A percentile compares a stretch with the other conserved stretches of the same genome.
Evolutionary conservation across 352 stramenopile species (phyloP).

Genomic region (Phytopythium helicoides): DNA sequence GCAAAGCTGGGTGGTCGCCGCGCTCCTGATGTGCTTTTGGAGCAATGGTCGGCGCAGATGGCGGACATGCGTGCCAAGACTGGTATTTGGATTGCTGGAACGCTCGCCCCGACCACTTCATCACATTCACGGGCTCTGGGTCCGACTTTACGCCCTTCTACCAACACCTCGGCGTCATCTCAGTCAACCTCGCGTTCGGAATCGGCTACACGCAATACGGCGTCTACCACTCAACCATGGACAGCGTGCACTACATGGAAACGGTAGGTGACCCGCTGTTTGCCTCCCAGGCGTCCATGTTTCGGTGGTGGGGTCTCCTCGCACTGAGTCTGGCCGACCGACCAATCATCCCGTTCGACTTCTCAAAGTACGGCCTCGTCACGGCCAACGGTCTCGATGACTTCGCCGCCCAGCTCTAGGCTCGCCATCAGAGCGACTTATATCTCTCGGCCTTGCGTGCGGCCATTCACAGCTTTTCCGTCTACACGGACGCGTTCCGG

Average conservation of each 20-base stretch:
- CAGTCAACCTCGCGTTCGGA: constrained; percentile 62
- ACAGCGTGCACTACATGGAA: constrained; percentile 57
- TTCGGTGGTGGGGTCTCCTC: constrained; percentile 41
- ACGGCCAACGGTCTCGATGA: constrained; percentile 32
- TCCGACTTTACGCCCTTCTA: constrained; percentile 82
- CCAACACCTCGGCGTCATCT: constrained; percentile 78
- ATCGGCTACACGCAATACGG: constrained; percentile 40
- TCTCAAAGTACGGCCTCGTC: constrained; percentile 17
- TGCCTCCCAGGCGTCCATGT: constrained; percentile 23
- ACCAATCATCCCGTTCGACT: constrained; percentile 16
- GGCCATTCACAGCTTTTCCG: constrained; percentile 26
- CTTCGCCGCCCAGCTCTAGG: constrained; percentile 23
- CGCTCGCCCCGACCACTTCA: constrained; percentile 34
- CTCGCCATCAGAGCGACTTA: constrained; percentile 15
- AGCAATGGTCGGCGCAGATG: constrained; percentile 29
- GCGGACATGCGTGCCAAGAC: constrained; percentile 25
- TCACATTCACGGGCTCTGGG: constrained; percentile 55
- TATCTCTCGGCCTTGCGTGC: constrained; percentile 26
- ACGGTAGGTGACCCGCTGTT: constrained; percentile 40
- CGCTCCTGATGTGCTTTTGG: constrained; percentile 32
- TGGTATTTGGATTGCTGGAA: constrained; percentile 30
- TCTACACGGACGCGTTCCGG: constrained; percentile 27
- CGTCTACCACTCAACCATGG: constrained; percentile 78
- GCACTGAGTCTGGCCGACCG: constrained; percentile 30
- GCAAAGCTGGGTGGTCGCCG: constrained; percentile 38